Evolutionary conservation across 768 basidiomycete genomes (phyloP).

Genomic region (Suillus tomentosus): DNA sequence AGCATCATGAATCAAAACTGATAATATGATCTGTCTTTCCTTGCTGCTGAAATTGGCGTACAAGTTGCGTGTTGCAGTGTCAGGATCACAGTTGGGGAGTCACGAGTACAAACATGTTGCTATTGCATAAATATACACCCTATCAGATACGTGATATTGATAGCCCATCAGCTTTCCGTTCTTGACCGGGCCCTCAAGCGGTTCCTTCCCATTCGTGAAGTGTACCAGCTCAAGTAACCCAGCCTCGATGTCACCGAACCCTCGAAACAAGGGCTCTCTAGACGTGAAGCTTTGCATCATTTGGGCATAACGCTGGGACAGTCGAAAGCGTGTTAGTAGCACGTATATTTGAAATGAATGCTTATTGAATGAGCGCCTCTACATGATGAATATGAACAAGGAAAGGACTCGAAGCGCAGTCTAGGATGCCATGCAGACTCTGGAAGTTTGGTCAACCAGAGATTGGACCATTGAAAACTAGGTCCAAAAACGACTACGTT

Average conservation of each 20-base stretch:
- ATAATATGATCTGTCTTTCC: background rate
- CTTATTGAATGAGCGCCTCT: slow-evolving; percentile 2
- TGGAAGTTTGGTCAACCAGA: background rate
- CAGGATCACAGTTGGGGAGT: background rate
- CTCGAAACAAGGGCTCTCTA: slow-evolving; percentile 35
- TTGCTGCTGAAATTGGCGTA: background rate
- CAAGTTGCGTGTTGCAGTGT: background rate
- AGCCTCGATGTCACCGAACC: slow-evolving; percentile 44
- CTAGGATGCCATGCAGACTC: slow-evolving; percentile 3
- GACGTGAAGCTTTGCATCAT: slow-evolving; percentile 43
- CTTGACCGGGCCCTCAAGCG: slow-evolving; percentile 44
- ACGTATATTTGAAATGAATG: background rate
- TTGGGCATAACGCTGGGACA: slow-evolving; percentile 22
- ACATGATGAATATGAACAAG: slow-evolving; percentile 1
- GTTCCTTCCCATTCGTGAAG: slow-evolving; percentile 44
- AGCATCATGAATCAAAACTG: background rate
- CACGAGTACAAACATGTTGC: background rate
- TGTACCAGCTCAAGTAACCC: slow-evolving; percentile 43
- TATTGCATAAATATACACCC: slow-evolving; percentile 1
- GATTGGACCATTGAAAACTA: too few species aligned
- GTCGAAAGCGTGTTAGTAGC: background rate
- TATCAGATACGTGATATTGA: background rate
- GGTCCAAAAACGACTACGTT: background rate
- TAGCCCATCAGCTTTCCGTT: slow-evolving; percentile 62
- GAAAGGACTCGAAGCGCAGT: background rate